phyloP scores from a whole-genome alignment of 176 grass and related monocot genomes.

The Zoysia pacifica region DNA sequence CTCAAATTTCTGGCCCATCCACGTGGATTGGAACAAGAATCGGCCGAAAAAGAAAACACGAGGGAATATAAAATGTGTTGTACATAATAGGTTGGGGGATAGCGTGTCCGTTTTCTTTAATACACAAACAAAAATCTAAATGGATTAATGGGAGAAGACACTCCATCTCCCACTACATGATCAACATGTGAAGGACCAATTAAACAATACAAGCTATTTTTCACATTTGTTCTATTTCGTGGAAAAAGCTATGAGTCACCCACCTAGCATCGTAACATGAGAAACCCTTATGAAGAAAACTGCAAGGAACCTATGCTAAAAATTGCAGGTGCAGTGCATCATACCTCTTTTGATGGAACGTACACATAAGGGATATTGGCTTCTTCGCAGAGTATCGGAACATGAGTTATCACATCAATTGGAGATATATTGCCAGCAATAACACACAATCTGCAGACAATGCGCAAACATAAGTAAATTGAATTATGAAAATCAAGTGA shows the following conservation, averaged over 20 bases:
- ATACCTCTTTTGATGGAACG: conserved; percentile 79
- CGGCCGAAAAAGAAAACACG: not conserved
- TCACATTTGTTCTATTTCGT: not conserved
- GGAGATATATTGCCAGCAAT: conserved; percentile 98
- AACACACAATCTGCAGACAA: conserved; percentile 63
- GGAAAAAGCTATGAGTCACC: not conserved
- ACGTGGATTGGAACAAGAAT: not conserved
- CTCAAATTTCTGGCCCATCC: not conserved
- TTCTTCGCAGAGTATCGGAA: conserved; percentile 84
- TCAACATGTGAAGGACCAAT: not conserved
- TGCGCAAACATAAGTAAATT: not conserved
- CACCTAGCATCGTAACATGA: not conserved
- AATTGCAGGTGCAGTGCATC: not conserved
- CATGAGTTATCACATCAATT: conserved; percentile 91
- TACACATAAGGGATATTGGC: conserved; percentile 73
- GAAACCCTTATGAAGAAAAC: not conserved
- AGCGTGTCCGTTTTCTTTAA: not conserved
- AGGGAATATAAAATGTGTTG: not conserved
- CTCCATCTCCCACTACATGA: not conserved
- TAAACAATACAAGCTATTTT: not conserved
- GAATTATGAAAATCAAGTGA: not conserved
- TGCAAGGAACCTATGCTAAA: conserved; percentile 17
- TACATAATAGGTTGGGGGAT: not conserved
- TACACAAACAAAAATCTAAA: not conserved
- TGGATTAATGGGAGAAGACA: not conserved